Evolutionary conservation across 225 moss, liverwort and hornwort species (phyloP).

Genomic region (Asterella californica): DNA sequence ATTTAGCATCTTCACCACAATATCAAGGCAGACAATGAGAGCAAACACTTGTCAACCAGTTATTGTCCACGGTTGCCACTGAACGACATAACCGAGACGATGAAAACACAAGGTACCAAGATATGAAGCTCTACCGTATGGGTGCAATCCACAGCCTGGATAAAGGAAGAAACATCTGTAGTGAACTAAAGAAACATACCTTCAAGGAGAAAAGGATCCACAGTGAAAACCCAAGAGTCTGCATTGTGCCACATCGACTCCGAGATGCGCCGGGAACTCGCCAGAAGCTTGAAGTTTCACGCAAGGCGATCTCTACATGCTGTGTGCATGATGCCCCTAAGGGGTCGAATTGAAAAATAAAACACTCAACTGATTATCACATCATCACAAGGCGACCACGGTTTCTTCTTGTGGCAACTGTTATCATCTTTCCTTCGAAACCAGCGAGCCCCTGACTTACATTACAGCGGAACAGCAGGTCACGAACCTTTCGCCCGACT

Average conservation of each 20-base stretch:
- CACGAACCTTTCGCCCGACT: not conserved
- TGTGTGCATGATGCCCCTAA: not conserved
- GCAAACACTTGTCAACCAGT: too few species aligned
- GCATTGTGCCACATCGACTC: slow-evolving; percentile 35
- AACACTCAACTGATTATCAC: not conserved
- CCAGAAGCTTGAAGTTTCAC: not conserved
- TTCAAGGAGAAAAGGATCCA: slow-evolving; percentile 31
- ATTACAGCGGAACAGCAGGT: not conserved
- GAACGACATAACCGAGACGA: too few species aligned
- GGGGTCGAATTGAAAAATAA: not conserved
- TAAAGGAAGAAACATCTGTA: not conserved
- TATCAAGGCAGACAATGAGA: too few species aligned
- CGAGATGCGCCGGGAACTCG: not conserved
- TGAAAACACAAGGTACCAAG: not conserved
- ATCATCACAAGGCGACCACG: not conserved
- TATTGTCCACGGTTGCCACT: too few species aligned
- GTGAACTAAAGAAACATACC: slow-evolving; percentile 17
- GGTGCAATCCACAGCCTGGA: not conserved
- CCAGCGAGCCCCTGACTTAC: not conserved
- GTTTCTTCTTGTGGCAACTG: not conserved
- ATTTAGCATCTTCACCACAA: too few species aligned
- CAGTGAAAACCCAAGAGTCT: slow-evolving; percentile 16
- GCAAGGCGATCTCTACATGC: not conserved
- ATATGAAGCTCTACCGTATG: not conserved
- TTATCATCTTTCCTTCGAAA: not conserved